Base-by-base conservation (phyloP, 2,329 filamentous ascomycete genomes). In the Sarocladium strictum region DNA sequence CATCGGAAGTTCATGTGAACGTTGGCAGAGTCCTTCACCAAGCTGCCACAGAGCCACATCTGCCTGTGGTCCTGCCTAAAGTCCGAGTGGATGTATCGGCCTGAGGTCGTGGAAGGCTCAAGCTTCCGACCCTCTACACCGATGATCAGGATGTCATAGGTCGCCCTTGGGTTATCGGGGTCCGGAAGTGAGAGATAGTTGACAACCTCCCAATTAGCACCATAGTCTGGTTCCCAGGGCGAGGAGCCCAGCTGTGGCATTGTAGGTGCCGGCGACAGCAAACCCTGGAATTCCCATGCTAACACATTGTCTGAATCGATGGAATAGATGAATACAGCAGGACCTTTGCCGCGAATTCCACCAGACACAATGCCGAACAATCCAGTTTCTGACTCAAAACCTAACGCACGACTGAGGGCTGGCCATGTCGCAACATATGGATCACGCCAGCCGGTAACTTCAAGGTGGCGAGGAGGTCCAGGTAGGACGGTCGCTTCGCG, bases 401-500 rank as follows among this genome's bases (percentile, higher is more conserved):
- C 43, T 27, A 47, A n/a, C 6, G 29, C 11, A 3, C 43, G 23
- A 47, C 43, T 27, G 24, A 47, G 43, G n/a, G 43, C 6, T 3
- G 43, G 43, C 43, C 43, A 47, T 15, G 6, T 11, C 11, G 43
- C 43, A 29, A 47, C 43, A n/a, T 27, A 47, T n/a, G 43, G 43
- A 23, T 47, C 43, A 47, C 43, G 43, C 43, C 43, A 47, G 43
- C 43, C 43, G 24, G 43, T 47, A n/a, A 47, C 43, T 29, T 47
- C 23, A 4, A 47, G 43, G n/a, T 47, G 43, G 6, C 6, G 14
- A 3, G 43, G 43, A 26, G 43, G 43, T 6, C 43, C 43, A 9
- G 6, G 12, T n/a, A 47, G 6, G 24, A 47, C 43, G 9, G 23
- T 47, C 29, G 43, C 4, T n/a, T 27, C 14, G 9, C n/a, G 21